phyloP scores from a whole-genome alignment of 1,284 basidiomycete genomes.

The Macrocystidia cucumis region DNA sequence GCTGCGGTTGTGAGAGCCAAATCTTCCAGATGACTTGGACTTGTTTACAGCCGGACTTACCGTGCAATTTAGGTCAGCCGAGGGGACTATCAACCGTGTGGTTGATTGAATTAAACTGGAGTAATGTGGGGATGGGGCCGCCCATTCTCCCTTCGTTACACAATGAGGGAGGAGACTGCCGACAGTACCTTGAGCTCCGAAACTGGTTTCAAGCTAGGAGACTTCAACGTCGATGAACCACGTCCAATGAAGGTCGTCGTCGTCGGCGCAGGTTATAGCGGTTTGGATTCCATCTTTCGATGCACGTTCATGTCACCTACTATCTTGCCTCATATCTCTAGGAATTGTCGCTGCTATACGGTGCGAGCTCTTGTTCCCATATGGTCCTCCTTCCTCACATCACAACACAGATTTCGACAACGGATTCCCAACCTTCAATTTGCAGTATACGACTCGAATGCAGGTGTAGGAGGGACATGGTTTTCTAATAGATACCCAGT shows the following conservation, averaged over 20 bases:
- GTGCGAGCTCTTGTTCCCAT: slow-evolving; percentile 20
- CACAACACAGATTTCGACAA: slow-evolving; percentile 38
- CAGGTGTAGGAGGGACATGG: slow-evolving; percentile 57
- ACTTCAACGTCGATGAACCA: slow-evolving; percentile 38
- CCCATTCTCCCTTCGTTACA: no score
- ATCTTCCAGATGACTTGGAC: no score
- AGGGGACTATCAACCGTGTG: no score
- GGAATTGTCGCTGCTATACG: slow-evolving; percentile 51
- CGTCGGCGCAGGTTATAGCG: slow-evolving; percentile 48
- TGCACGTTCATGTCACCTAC: neutral
- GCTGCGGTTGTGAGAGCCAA: no score
- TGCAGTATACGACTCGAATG: slow-evolving; percentile 53
- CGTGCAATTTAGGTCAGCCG: no score
- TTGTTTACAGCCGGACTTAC: no score
- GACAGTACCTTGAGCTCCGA: no score
- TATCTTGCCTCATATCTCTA: slow-evolving; percentile 8
- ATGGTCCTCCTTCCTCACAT: neutral
- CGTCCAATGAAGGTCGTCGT: slow-evolving; percentile 41
- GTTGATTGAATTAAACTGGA: no score
- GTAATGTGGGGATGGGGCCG: no score
- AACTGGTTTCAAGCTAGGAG: slow-evolving; percentile 17
- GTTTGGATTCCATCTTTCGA: slow-evolving; percentile 14
- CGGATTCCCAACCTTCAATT: slow-evolving; percentile 44
- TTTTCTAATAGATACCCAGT: slow-evolving; percentile 31
- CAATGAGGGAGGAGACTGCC: no score